A percentile compares a stretch with the other conserved stretches of the same genome.
Evolutionary conservation across 164 flowering plant species (phyloP).

Genomic region (Tetrastigma voinierianum): DNA sequence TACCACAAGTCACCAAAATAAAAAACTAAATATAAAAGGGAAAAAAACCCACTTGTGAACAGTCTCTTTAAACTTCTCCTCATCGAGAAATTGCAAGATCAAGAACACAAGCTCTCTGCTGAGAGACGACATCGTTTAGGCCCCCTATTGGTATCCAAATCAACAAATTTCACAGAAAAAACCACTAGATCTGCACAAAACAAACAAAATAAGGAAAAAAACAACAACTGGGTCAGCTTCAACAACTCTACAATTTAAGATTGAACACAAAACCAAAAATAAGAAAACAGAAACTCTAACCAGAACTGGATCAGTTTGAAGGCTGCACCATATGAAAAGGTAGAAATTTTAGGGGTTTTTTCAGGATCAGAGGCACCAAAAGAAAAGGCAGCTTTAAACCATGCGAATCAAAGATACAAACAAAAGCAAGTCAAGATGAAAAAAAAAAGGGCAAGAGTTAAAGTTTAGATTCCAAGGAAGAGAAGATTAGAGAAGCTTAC

Average conservation of each 20-base stretch:
- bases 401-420: not conserved
- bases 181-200: constrained; percentile 35
- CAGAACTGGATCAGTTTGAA: constrained; percentile 17
- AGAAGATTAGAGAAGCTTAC: constrained; percentile 13
- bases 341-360: not conserved
- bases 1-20: not conserved
- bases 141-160: constrained; percentile 16
- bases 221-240: constrained; percentile 4
- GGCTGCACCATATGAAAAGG: too few relatives aligned
- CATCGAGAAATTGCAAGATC: constrained; percentile 78
- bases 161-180: constrained; percentile 11
- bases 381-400: constrained; percentile 36
- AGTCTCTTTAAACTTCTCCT: constrained; percentile 78
- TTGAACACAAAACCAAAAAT: not conserved
- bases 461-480: not conserved
- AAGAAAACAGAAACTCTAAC: constrained; percentile 3
- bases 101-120: constrained; percentile 79
- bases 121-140: constrained; percentile 60
- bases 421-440: constrained; percentile 8
- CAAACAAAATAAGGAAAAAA: not conserved
- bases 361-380: constrained; percentile 21
- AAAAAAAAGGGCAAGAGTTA: constrained; percentile 1
- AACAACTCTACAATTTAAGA: not conserved
- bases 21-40: not conserved
- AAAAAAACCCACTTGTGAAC: constrained; percentile 62